Base-by-base conservation (phyloP, 2,329 filamentous ascomycete species). In the Colletotrichum brevisporum region DNA sequence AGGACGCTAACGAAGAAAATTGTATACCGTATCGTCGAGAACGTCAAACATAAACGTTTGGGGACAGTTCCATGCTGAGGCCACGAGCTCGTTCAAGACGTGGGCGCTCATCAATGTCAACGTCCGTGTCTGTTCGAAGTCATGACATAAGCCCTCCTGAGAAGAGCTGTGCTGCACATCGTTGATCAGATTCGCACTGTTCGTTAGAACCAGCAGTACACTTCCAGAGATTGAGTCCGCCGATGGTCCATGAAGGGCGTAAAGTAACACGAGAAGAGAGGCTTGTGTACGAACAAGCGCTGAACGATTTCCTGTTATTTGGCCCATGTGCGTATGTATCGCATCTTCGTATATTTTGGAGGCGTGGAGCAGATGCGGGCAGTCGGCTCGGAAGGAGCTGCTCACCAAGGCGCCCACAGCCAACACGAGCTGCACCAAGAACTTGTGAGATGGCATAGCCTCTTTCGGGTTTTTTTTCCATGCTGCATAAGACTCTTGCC, bases 351-450 rank as follows among this genome's bases (percentile, higher is more conserved):
- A 27, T 12, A 39, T 27, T 8, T n/a, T 31, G 52, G 52, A 54
- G 10, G 52, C 52, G 10, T 54, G 52, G 6, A 24, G n/a, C 6
- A 54, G 52, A n/a, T 54, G 52, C 16, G 52, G 52, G 15, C 52
- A 54, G 27, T 54, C 52, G 13, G 52, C n/a, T 5, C 52, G 26
- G 13, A 54, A 54, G 9, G 52, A 54, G 31, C 52, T 54, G 52
- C 52, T 39, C n/a, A 54, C 52, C 13, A 54, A 36, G 10, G 52
- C 52, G 13, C 31, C 52, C 2, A 54, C 36, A n/a, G 52, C 31
- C 10, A 54, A 36, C 8, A 54, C n/a, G 16, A 54, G 18, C 36
- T 39, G 27, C 10, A 54, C 12, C 27, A 39, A n/a, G 36, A 54
- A 36, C n/a, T 39, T 27, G n/a, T 54, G 18, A 4, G 16, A 54